Base-by-base conservation (phyloP, 2,329 filamentous ascomycete species). In the Apiospora hydei region DNA sequence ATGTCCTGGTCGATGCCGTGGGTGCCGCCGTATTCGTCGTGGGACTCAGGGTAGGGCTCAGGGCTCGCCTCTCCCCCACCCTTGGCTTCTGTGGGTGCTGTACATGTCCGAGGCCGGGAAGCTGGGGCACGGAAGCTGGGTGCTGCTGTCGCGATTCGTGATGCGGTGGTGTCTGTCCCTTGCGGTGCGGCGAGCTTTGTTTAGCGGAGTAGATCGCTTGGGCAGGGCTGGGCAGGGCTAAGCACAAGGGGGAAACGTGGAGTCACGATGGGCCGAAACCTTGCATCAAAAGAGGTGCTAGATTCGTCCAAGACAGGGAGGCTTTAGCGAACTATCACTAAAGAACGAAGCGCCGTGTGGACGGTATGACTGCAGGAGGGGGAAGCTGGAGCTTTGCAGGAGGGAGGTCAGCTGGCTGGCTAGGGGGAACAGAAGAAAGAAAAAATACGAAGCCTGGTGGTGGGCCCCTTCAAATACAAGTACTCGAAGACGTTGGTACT, bases 311-410 rank as follows among this genome's bases (percentile, higher is more conserved):
- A 64, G 30, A n/a, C 18, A 64, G 34, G 57, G 57, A 64, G 21
- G 8, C 34, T 41, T 64, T 64, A 64, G 57, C 30, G 57, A 64
- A 41, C 2, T 41, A n/a, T 64, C 18, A 11, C 34, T 10, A 14
- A 41, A 11, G 18, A 34, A 4, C 6, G 57, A 64, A 41, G 30
- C 57, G 21, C 30, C 21, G 57, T 38, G 34, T n/a, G 57, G 13
- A 3, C 10, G 57, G 57, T 64, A 64, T 64, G 57, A 64, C 57
- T 64, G 57, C 57, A 64, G 57, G 57, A 64, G 57, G 57, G 26
- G 53, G 53, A 10, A n/a, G 34, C 34, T 64, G 18, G 57, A 41
- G 57, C 30, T 64, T 64, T 3, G 21, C 34, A 64, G 46, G 46
- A 49, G 46, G 57, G 10, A 64, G 10, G 53, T 61, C 26, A 21